Conservation (phyloP, 495 filamentous ascomycete genomes). For the Talaromyces liani region DNA sequence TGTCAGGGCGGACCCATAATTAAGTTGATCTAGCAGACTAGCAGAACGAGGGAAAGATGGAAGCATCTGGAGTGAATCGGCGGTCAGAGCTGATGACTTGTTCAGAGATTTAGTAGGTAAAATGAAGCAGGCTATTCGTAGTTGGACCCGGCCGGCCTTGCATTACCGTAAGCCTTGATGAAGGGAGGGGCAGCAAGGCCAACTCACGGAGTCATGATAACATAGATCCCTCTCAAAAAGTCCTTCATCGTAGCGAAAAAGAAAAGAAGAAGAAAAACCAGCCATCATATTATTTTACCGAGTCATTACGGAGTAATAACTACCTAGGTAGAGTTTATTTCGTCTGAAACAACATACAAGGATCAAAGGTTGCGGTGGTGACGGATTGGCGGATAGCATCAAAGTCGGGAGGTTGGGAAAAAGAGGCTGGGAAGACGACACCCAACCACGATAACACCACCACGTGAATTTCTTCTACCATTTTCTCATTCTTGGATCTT, state of each 20-base stretch:
- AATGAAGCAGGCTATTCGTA: neutral
- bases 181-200: neutral
- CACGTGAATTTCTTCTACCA: constrained; percentile 11
- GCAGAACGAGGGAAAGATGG: neutral
- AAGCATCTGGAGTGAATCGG: neutral
- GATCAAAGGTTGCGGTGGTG: neutral
- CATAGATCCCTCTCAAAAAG: neutral
- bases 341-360: neutral
- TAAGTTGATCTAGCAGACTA: neutral
- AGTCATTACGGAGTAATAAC: neutral
- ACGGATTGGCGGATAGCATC: constrained; percentile 13
- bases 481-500: constrained; percentile 12
- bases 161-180: neutral
- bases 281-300: neutral
- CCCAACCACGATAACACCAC: constrained; percentile 8
- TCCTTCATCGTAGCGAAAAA: neutral
- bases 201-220: constrained; percentile 1
- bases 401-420: constrained; percentile 41
- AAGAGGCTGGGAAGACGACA: constrained; percentile 28
- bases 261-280: neutral
- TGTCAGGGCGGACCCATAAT: neutral
- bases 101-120: neutral
- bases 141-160: neutral
- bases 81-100: neutral
- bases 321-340: neutral